Base-by-base conservation (phyloP, 495 filamentous ascomycete species). In the Lasiosphaeris hirsuta region DNA sequence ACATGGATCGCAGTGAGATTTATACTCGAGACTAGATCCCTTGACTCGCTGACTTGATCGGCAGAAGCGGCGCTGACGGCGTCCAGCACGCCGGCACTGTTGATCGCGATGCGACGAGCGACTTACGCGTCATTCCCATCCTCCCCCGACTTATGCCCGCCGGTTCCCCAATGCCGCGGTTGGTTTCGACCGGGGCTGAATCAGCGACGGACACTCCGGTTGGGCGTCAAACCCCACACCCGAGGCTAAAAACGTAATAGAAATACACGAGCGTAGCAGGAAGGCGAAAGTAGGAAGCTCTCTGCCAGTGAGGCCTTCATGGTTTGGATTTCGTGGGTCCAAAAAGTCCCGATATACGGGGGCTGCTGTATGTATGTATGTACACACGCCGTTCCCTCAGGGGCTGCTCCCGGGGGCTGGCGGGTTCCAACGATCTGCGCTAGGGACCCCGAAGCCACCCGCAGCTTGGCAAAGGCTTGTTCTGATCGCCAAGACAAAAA, bases 401-500 rank as follows among this genome's bases (percentile, higher is more conserved):
- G n/a, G 44, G 15, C 18, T 47, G 18, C 10, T 30, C 46, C 1
- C 23, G 11, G 19, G 15, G 23, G 8, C 33, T n/a, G 35, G 13
- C 10, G 23, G 18, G n/a, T 34, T 15, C 46, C 46, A 14, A 34
- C 15, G 10, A 30, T 15, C 5, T 33, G 19, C 49, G 38, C 35
- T 35, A 51, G 15, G 49, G 34, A 14, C 7, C 14, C 46, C 9
- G 18, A 36, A 51, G 49, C 49, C 49, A 51, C 49, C 49, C 49
- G 49, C 40, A 39, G 11, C 49, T 51, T 51, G 49, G 49, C 49
- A 23, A 51, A 49, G 15, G 49, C 49, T 51, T 51, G 15, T 51
- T 51, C 46, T 13, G n/a, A 34, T 2, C 33, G 46, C 46, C 19
- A 30, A 34, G 35, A 14, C 35, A 51, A 51, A 42, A 41, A 41